Base-by-base conservation (phyloP, 1,139 yeast species). In the Hemisphaericaspora xylanilytica region DNA sequence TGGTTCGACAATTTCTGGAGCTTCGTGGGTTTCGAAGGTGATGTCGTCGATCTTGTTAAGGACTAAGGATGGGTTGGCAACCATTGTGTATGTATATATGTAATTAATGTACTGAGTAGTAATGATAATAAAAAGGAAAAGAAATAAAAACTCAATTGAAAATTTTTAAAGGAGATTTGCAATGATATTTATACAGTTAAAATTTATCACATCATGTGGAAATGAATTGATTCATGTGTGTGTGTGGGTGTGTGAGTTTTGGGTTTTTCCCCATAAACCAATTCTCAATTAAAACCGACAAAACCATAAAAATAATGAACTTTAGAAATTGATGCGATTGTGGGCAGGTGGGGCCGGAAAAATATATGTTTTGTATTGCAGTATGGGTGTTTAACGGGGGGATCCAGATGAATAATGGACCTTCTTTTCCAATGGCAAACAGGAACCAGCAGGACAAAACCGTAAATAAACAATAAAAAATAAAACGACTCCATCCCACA, bases 61-160 rank as follows among this genome's bases (percentile, higher is more conserved):
- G 9, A 87, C 88, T 46, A 87, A 77, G 2, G 90, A 78, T 13
- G 87, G 88, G 56, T 83, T 83, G 29, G 53, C 42, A 27, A 49
- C 47, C 57, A 55, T 56, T 40, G 34, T 41, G 36, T 16, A 14
- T 21, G 10, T 28, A 8, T 33, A 26, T 37, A 33, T 20, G n/a
- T n/a, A n/a, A n/a, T 28, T 13, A 8, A 12, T 10, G 5, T 28
- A 24, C n/a, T n/a, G n/a, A n/a, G n/a, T 4, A 13, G 13, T 22
- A 30, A 16, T 20, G 24, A 15, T 14, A n/a, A 31, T 10, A 14
- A 18, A 6, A 32, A 32, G 12, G 17, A 17, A 22, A 32, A 22
- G 21, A 20, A 12, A 9, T 10, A 22, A 32, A 32, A 13, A 9
- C 2, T 14, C n/a, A 18, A 8, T 14, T 7, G 18, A 13, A n/a